These are phyloP conservation scores for Immersiella caudata DNA, from an alignment of 495 filamentous ascomycete genomes.

Conservation along the genomic window DNA sequence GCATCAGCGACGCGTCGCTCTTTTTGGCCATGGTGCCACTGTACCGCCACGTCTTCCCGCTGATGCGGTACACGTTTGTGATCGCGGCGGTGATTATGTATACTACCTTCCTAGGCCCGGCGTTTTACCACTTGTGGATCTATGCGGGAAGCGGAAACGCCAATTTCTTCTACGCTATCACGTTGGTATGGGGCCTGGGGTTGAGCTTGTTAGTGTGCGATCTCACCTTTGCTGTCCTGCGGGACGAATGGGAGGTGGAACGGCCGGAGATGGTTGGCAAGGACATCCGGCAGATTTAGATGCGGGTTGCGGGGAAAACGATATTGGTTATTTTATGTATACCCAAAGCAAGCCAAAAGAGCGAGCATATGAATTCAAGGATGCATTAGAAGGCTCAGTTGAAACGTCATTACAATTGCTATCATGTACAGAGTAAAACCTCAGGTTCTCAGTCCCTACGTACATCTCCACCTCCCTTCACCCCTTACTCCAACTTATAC, in stretches of 20 bases:
- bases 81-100: constrained; percentile 80
- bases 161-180: constrained; percentile 99
- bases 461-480: no score
- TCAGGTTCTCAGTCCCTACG: neutral
- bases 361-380: constrained; percentile 1
- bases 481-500: neutral
- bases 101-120: constrained; percentile 83
- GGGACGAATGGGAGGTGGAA: constrained; percentile 94
- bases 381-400: neutral
- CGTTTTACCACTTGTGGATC: constrained; percentile 98
- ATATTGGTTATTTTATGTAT: neutral
- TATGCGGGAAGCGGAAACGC: constrained; percentile 97
- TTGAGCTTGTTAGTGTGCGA: constrained; percentile 79
- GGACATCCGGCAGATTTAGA: constrained; percentile 81
- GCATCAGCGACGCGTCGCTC: constrained; percentile 81
- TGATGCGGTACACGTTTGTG: constrained; percentile 94
- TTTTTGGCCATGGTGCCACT: constrained; percentile 82
- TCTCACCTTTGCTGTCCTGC: constrained; percentile 78
- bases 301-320: neutral
- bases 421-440: neutral
- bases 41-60: constrained; percentile 91
- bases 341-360: neutral
- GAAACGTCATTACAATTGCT: neutral
- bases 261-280: constrained; percentile 86
- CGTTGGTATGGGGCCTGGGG: constrained; percentile 92